These are phyloP conservation scores for Spergularia marina DNA, from an alignment of 148 eudicot species.

Conservation along the genomic window DNA sequence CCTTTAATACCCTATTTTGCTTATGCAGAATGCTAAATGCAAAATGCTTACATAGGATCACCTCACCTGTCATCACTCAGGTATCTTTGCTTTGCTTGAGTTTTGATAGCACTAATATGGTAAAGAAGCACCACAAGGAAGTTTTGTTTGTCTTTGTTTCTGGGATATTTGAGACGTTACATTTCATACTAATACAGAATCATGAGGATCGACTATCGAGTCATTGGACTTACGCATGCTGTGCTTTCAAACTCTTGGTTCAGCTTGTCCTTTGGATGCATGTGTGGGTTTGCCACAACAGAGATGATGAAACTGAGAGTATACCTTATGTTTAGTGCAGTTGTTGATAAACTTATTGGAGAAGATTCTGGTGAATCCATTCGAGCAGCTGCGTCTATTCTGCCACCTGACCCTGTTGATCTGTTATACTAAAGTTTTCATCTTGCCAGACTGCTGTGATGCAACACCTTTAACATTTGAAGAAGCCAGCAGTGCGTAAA, in stretches of 20 bases:
- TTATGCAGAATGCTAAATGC: too few species aligned
- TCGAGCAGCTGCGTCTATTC: slow-evolving; percentile 55
- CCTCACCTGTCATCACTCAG: too few species aligned
- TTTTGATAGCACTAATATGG: too few species aligned
- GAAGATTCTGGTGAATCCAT: slow-evolving; percentile 61
- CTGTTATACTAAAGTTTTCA: slow-evolving; percentile 50
- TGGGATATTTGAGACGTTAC: slow-evolving; percentile 76
- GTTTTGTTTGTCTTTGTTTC: too few species aligned
- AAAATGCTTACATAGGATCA: too few species aligned
- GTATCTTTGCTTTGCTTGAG: too few species aligned
- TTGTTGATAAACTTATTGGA: slow-evolving; percentile 63
- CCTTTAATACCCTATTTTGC: too few species aligned
- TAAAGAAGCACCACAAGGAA: too few species aligned
- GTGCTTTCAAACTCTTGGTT: slow-evolving; percentile 80
- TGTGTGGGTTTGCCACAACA: slow-evolving; percentile 78
- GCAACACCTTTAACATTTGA: too few species aligned
- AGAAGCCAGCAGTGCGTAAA: too few species aligned
- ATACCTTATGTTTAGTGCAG: slow-evolving; percentile 64
- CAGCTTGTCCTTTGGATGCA: slow-evolving; percentile 64
- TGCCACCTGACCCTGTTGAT: slow-evolving; percentile 88
- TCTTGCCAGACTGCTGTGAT: slow-evolving; percentile 76
- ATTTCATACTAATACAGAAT: slow-evolving; percentile 54
- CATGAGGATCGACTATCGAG: slow-evolving; percentile 37
- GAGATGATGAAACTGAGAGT: slow-evolving; percentile 72
- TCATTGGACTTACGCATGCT: slow-evolving; percentile 42